Evolutionary conservation across 805 yeast species (phyloP), one percentile per base, ranked within the genome.

Genomic region (Hanseniaspora guilliermondii): DNA sequence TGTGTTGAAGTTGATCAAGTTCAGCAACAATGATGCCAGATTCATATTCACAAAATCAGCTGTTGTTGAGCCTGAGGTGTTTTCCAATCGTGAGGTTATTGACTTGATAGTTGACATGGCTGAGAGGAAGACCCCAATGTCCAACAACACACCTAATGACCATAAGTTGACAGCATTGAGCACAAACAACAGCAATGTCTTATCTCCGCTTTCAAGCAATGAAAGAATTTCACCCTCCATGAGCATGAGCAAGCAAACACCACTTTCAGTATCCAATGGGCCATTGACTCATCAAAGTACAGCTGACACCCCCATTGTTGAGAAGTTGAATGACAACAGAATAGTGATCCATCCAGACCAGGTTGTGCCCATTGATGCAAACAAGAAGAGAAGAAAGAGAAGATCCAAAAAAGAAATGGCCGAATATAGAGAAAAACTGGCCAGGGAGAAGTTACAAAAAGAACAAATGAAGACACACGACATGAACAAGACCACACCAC

Each of bases 61-160:
- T 49, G 62, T 63, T 4, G 63, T 65, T 17, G 69, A 66, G 37
- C 67, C 70, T 14, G 64, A 61, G 24, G 66, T 65, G 1, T 56
- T 66, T 32, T 47, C 63, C 19, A 65, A 65, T 49, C 61, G 64
- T 42, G 69, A 66, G 25, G 69, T 68, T 2, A 44, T 66, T 19
- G 70, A 67, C 41, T 64, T 68, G 9, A 66, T 65, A 62, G 67
- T 65, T 2, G 65, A 64, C 5, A 64, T 65, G 30, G 69, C 68
- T 6, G 62, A 61, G 21, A 58, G 59, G 19, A 57, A 27, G 36
- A 44, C 47, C 5, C 47, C 47, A 8, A 12, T 19, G 25, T 19
- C 37, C 2, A 19, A 4, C 6, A 41, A 41, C 22, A 44, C 36
- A 2, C 37, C 37, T 7, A 27, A 12, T 1, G 12, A 32, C 21